Conservation (phyloP, 2,329 filamentous ascomycete species). For the Arthroderma sp. region DNA sequence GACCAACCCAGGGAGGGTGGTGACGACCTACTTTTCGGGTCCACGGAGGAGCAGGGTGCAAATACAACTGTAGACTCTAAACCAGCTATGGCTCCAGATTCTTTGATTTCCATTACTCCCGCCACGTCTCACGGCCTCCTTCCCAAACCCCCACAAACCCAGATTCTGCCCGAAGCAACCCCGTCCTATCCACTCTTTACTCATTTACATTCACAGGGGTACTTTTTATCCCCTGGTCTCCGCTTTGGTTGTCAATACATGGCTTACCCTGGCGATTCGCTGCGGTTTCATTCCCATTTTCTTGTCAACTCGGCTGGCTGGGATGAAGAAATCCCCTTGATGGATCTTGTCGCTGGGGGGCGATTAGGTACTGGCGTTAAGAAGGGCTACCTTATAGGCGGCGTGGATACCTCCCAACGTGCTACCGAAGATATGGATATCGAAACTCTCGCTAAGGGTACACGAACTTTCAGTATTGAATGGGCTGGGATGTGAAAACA, state of each 20-base stretch:
- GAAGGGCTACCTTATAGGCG: conserved; percentile 83
- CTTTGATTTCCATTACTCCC: conserved; percentile 32
- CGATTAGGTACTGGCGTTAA: conserved; percentile 88
- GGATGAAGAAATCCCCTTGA: conserved; percentile 71
- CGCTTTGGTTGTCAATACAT: conserved; percentile 92
- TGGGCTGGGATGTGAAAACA: conserved; percentile 74
- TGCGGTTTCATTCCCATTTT: conserved; percentile 93
- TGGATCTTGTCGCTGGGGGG: conserved; percentile 76
- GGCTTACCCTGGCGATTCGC: conserved; percentile 86
- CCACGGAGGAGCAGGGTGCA: conserved; percentile 1
- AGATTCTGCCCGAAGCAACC: conserved; percentile 25
- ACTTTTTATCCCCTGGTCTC: conserved; percentile 81
- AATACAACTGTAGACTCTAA: conserved; percentile 5
- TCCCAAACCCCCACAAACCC: conserved; percentile 17
- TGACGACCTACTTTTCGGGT: conserved; percentile 8
- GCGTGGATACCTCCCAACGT: conserved; percentile 35
- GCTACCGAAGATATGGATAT: conserved; percentile 20
- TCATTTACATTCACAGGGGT: conserved; percentile 64
- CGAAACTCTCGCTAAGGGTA: conserved; percentile 17
- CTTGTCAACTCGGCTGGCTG: conserved; percentile 72
- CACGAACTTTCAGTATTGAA: conserved; percentile 74
- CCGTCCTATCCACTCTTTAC: conserved; percentile 62
- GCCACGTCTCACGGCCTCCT: conserved; percentile 37
- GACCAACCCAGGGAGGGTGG: background rate
- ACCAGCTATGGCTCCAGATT: conserved; percentile 10